phyloP scores from a whole-genome alignment of 306 rosid genomes.

The Ziziphus jujuba region DNA sequence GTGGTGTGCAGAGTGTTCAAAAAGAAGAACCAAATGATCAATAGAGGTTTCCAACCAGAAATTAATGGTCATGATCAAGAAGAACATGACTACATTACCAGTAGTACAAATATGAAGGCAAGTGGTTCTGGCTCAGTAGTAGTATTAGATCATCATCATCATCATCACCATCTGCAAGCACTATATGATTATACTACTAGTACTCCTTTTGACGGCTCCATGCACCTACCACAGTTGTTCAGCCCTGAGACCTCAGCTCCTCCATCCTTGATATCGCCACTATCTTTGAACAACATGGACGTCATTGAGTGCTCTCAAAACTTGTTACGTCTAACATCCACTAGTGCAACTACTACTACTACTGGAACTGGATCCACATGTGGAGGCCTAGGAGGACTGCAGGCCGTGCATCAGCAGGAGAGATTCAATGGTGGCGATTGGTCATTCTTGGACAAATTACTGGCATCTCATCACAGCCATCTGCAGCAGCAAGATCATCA shows the following conservation, averaged over 20 bases:
- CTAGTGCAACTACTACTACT: background rate
- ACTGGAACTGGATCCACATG: background rate
- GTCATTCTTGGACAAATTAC: conserved; percentile 91
- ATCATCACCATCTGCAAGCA: conserved; percentile 47
- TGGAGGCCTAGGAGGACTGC: conserved; percentile 40
- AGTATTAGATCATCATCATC: conserved; percentile 34
- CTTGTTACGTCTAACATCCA: conserved; percentile 59
- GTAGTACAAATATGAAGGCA: conserved; percentile 40
- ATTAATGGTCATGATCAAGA: conserved; percentile 38
- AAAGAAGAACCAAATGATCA: conserved; percentile 55
- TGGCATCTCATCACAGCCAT: conserved; percentile 40
- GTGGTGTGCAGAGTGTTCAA: conserved; percentile 95
- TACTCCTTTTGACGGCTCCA: conserved; percentile 53
- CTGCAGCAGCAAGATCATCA: conserved; percentile 32
- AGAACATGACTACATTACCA: conserved; percentile 1
- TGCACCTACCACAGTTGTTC: conserved; percentile 87
- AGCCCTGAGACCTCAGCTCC: conserved; percentile 58
- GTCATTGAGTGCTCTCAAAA: conserved; percentile 61
- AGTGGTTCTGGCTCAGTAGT: conserved; percentile 23
- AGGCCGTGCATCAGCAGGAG: conserved; percentile 45
- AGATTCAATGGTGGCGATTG: conserved; percentile 74
- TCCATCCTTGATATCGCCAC: conserved; percentile 32
- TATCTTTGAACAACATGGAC: conserved; percentile 48
- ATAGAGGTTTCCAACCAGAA: conserved; percentile 57
- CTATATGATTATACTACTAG: conserved; percentile 45